These are phyloP conservation scores for Podila epicladia DNA, from an alignment of 192 early-diverging fungal species.

Conservation along the genomic window DNA sequence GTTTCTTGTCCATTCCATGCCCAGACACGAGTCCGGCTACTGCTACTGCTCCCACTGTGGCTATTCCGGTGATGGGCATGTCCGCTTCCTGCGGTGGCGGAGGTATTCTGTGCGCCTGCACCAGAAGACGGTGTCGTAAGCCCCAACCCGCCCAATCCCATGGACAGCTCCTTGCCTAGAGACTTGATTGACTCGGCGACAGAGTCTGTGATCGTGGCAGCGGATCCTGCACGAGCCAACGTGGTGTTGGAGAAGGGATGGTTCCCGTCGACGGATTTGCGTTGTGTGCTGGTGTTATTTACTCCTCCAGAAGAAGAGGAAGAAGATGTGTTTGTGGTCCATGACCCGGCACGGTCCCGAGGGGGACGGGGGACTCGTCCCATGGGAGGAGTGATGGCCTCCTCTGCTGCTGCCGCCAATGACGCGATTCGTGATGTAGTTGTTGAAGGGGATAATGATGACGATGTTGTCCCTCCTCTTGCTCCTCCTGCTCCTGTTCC, in stretches of 20 bases:
- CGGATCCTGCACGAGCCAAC: background rate
- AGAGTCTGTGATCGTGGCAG: slow-evolving; percentile 28
- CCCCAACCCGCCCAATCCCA: slow-evolving; percentile 33
- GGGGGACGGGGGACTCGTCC: background rate
- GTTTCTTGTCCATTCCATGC: slow-evolving; percentile 23
- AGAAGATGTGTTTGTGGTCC: background rate
- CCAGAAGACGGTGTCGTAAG: slow-evolving; percentile 1
- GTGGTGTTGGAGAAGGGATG: too few relatives aligned
- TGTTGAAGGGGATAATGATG: background rate
- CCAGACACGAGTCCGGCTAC: slow-evolving; percentile 28
- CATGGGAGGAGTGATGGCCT: background rate
- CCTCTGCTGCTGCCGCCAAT: background rate
- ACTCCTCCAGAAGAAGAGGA: background rate
- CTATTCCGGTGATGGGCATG: background rate
- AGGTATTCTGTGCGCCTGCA: background rate
- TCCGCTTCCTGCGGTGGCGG: background rate
- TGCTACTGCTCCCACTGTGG: background rate
- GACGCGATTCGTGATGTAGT: too few relatives aligned
- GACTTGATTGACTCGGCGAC: slow-evolving; percentile 46
- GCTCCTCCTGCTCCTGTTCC: background rate
- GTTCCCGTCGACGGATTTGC: slow-evolving; percentile 1
- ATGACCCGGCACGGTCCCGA: background rate
- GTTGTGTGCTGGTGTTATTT: background rate
- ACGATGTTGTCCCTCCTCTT: background rate
- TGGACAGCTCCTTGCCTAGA: slow-evolving; percentile 19